Percentiles rank a stretch among this genome's conserved stretches.
Conservation (phyloP, 148 eudicot species). For the Rhododendron kiyosumense region DNA sequence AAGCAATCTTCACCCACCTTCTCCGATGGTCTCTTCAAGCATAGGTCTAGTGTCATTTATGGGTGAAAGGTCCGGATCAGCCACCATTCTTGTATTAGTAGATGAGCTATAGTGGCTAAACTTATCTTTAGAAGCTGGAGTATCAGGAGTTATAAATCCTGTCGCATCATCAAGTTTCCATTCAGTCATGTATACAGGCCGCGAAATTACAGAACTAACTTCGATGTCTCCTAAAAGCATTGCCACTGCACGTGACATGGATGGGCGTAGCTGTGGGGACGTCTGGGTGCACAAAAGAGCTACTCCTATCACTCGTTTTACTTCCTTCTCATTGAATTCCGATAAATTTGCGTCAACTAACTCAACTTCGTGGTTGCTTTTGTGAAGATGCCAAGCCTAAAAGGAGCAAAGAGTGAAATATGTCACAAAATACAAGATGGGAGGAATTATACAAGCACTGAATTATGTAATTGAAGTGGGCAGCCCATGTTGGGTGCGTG, state of each 20-base stretch:
- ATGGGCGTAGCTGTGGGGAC: conserved; percentile 66
- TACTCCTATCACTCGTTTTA: conserved; percentile 47
- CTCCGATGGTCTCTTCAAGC: conserved; percentile 22
- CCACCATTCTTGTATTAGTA: conserved; percentile 16
- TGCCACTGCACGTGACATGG: conserved; percentile 80
- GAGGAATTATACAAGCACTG: neutral
- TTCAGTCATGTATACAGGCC: conserved; percentile 74
- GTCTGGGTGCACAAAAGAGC: conserved; percentile 90
- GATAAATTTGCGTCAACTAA: conserved; percentile 52
- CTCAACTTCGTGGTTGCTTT: conserved; percentile 46
- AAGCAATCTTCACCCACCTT: conserved; percentile 22
- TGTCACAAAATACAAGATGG: neutral
- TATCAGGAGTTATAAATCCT: conserved; percentile 27
- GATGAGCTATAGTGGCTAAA: conserved; percentile 20
- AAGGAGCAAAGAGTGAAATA: neutral
- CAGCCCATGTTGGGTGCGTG: neutral
- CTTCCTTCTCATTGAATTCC: conserved; percentile 50
- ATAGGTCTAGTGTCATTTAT: conserved; percentile 13
- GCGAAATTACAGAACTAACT: conserved; percentile 43
- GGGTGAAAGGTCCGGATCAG: conserved; percentile 23
- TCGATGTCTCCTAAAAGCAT: conserved; percentile 79
- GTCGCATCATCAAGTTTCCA: conserved; percentile 51
- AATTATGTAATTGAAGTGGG: neutral
- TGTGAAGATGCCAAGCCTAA: conserved; percentile 82
- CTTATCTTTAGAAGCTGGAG: conserved; percentile 17